Base-by-base conservation (phyloP, 805 yeast genomes). In the Ogataea sp. region DNA sequence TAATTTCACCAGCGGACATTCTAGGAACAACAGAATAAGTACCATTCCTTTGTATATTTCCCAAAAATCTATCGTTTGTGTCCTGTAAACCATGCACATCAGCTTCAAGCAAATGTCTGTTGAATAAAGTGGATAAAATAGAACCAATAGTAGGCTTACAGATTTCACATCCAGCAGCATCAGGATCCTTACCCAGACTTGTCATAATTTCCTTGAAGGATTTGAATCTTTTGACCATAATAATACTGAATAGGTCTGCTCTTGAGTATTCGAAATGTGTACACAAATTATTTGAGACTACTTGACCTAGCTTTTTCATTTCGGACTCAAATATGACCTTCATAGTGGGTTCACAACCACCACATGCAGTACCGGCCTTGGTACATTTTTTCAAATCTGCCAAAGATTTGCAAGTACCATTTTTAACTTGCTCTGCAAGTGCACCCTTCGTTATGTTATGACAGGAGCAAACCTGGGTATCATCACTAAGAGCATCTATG, bases 361-460 rank as follows among this genome's bases (percentile, higher is more conserved):
- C 66, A 40, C 67, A 62, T 1, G 66, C 62, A 17, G 66, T 59
- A 18, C 61, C 67, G 3, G 67, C 66, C 39, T 62, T 62, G 6
- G 67, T 61, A 34, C 52, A 45, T 23, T 57, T 53, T 46, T 61
- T 60, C 36, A 62, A 44, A 26, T 59, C 63, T 10, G 58, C 59
- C 15, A 62, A 36, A 15, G 61, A 52, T 2, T 43, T 43, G 28
- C 58, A 52, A 17, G 45, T 39, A 15, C 54, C 67, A 40, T 49
- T 50, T 20, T 51, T 45, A n/a, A 62, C 50, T 24, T 53, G 52
- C 15, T 54, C 58, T 8, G 53, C 53, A 9, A 62, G 38, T 9
- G 42, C 39, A 20, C 63, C 65, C 37, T 62, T 62, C n/a, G 55
- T 44, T 18, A 62, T 46, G 35, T 62, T 60, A 41, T 61, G 61